Conservation (phyloP, 352 stramenopile species). For the Albugo laibachii region DNA sequence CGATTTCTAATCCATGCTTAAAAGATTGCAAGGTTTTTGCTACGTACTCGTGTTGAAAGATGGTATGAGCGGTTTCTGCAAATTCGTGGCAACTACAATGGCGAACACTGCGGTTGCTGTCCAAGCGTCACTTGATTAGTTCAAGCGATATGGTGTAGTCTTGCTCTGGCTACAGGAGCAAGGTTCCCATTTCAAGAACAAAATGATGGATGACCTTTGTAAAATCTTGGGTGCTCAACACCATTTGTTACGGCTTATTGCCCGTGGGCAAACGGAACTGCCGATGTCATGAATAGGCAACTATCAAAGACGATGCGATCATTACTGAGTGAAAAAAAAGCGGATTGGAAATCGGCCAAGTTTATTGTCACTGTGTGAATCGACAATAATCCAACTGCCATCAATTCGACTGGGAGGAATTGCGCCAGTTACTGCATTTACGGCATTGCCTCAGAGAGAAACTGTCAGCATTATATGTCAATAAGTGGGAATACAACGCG, state of each 20-base stretch:
- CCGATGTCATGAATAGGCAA: conserved; percentile 4
- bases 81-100: conserved; percentile 2
- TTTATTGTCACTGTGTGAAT: conserved; percentile 2
- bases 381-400: conserved; percentile 7
- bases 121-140: neutral
- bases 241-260: conserved; percentile 5
- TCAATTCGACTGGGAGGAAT: conserved; percentile 8
- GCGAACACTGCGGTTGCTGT: too few relatives aligned
- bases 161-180: neutral
- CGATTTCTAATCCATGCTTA: conserved; percentile 11
- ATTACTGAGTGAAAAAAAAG: conserved; percentile 1
- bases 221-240: conserved; percentile 1
- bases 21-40: conserved; percentile 1
- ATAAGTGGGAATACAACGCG: neutral
- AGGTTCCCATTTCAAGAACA: conserved; percentile 6
- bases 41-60: conserved; percentile 15
- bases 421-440: conserved; percentile 14
- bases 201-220: conserved; percentile 1
- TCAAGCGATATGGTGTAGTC: conserved; percentile 2
- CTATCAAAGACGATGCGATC: neutral
- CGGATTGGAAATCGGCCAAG: neutral
- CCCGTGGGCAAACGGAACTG: conserved; percentile 5
- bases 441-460: conserved; percentile 1
- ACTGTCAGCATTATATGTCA: neutral
- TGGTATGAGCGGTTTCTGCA: conserved; percentile 11